phyloP scores from a whole-genome alignment of 2,329 filamentous ascomycete genomes.

The Aspergillus pseudoviridinutans region DNA sequence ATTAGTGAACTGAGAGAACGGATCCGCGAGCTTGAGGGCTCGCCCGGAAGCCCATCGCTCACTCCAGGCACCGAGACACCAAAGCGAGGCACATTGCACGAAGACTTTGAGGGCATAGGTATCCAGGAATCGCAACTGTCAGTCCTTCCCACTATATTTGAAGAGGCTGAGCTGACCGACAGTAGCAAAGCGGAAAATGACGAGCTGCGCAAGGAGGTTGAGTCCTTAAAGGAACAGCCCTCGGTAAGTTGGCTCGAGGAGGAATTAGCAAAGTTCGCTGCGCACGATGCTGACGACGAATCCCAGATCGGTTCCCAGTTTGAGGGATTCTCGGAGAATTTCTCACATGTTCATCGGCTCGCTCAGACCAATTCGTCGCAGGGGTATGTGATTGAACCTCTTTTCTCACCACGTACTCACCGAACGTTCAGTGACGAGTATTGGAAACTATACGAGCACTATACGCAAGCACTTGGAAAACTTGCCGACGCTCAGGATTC shows the following conservation, averaged over 20 bases:
- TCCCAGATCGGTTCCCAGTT: conserved; percentile 24
- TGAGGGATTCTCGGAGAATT: conserved; percentile 32
- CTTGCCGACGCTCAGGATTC: conserved; percentile 37
- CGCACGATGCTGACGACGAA: conserved; percentile 6
- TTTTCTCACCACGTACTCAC: conserved; percentile 12
- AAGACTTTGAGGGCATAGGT: conserved; percentile 41
- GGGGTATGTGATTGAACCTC: conserved; percentile 23
- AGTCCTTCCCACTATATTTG: conserved; percentile 11
- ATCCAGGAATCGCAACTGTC: conserved; percentile 38
- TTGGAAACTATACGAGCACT: conserved; percentile 40
- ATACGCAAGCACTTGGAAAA: conserved; percentile 32
- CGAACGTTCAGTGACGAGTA: conserved; percentile 33
- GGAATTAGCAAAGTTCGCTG: neutral
- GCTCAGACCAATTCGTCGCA: conserved; percentile 34
- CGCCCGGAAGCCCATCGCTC: conserved; percentile 35
- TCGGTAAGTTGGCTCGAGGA: conserved; percentile 11
- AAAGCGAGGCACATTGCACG: conserved; percentile 38
- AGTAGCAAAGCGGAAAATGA: conserved; percentile 40
- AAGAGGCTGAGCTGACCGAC: conserved; percentile 15
- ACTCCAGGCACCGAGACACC: conserved; percentile 38
- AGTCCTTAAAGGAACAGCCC: conserved; percentile 26
- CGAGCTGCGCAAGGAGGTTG: conserved; percentile 35
- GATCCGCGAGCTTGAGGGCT: conserved; percentile 40
- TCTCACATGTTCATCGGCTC: conserved; percentile 28
- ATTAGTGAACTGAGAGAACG: conserved; percentile 42